A percentile compares a stretch with the other conserved stretches of the same genome.
phyloP scores from a whole-genome alignment of 2,329 filamentous ascomycete species.

The Cercospora berteroae region DNA sequence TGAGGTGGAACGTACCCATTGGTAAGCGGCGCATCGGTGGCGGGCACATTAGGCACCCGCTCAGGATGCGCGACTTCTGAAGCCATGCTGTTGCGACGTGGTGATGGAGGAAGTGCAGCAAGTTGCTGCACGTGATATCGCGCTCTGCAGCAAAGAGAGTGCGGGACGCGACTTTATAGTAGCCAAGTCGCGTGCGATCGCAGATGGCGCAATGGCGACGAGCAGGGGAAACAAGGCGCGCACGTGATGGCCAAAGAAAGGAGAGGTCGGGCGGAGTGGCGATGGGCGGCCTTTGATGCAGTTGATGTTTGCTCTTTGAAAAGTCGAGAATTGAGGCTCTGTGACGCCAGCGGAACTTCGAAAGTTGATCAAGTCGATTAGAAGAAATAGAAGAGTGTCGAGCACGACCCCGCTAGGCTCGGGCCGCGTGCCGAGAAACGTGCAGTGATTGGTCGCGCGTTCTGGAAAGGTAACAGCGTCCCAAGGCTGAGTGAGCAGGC shows the following conservation, averaged over 20 bases:
- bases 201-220: constrained; percentile 1
- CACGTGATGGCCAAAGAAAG: constrained; percentile 15
- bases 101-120: constrained; percentile 5
- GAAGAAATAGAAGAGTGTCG: constrained; percentile 8
- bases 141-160: constrained; percentile 12
- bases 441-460: neutral
- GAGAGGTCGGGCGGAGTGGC: constrained; percentile 11
- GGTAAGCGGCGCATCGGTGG: constrained; percentile 22
- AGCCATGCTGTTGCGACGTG: constrained; percentile 20
- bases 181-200: constrained; percentile 8
- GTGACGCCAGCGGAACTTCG: constrained; percentile 15
- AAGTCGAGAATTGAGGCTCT: constrained; percentile 17
- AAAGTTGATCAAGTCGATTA: constrained; percentile 7
- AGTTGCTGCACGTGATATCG: constrained; percentile 27
- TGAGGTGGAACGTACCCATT: constrained; percentile 23
- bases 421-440: neutral
- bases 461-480: neutral
- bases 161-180: constrained; percentile 14
- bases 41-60: constrained; percentile 16
- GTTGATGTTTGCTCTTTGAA: constrained; percentile 19
- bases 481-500: neutral
- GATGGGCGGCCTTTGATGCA: constrained; percentile 13
- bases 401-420: neutral
- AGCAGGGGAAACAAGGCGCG: constrained; percentile 11
- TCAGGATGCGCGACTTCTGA: constrained; percentile 27